Base-by-base conservation (phyloP, 2,329 filamentous ascomycete genomes). In the Epichloe scottii region DNA sequence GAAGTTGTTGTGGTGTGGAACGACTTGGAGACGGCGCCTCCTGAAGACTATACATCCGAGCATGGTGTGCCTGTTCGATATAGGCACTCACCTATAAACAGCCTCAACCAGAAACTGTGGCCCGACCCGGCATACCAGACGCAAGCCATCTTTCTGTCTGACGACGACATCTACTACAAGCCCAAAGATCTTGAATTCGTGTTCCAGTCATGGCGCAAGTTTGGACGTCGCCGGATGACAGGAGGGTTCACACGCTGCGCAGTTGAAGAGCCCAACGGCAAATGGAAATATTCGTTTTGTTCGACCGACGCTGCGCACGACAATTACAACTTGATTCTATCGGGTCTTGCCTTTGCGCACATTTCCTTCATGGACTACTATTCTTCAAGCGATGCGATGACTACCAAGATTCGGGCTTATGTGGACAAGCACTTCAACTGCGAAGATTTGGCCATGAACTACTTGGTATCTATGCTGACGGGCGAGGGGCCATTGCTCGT, bases 381-480 rank as follows among this genome's bases (percentile, higher is more conserved):
- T 57, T 68, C 60, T 1, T 66, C 67, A 3, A 59, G 62, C n/a
- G 63, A 65, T n/a, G 58, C 57, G 1, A 49, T 57, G 40, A 59
- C 63, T 53, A 58, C 55, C 4, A 58, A 58, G 48, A 60, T 70
- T 21, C 64, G 68, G 3, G 56, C 62, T 1, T 66, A 68, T 50
- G 66, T 70, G 14, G 68, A 70, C 23, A 54, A 64, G 17, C 57
- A 63, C 42, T 64, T 67, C 59, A 70, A 70, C 56, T 70, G 68
- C 60, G 68, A 70, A 53, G 67, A 70, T 48, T 62, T 70, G 53
- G 68, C 65, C 19, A 52, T 70, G 48, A 70, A 70, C 57, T 69
- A 62, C 38, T 56, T 69, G 30, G 58, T 61, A 6, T 63, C 63
- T 2, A 54, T 63, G 17, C 52, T 70, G 38, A 69, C 67, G 0